Percentiles rank a stretch among this genome's conserved stretches.
Conservation (phyloP, 352 stramenopile genomes). For the Pythium sp. region DNA sequence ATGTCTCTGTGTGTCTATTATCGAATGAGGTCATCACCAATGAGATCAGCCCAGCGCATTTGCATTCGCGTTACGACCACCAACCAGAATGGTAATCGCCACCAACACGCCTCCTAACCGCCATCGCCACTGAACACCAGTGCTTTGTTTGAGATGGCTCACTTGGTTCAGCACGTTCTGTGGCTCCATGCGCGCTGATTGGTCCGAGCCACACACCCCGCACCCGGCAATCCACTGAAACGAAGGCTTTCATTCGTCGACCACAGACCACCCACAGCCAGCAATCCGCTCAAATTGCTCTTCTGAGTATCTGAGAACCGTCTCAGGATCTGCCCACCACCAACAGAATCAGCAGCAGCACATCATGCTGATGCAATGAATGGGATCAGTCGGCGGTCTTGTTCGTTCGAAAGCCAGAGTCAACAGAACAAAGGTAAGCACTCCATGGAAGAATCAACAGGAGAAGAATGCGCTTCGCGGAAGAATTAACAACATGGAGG, state of each 20-base stretch:
- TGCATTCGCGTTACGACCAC: background rate
- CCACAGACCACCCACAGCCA: conserved; percentile 1
- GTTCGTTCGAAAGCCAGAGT: background rate
- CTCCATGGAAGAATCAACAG: background rate
- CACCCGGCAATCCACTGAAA: conserved; percentile 7
- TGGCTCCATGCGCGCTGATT: background rate
- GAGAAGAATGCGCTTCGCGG: background rate
- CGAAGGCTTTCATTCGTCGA: background rate
- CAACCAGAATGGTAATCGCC: background rate
- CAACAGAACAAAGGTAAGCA: background rate
- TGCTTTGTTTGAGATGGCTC: background rate
- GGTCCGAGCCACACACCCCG: background rate
- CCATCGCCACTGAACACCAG: background rate
- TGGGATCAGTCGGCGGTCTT: background rate
- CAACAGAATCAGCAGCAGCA: background rate
- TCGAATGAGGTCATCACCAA: background rate
- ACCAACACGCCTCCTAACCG: background rate
- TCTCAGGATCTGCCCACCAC: background rate
- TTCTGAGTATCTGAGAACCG: background rate
- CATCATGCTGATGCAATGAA: background rate
- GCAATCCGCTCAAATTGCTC: background rate
- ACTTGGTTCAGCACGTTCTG: background rate
- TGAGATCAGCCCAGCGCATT: background rate
- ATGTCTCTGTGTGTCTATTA: background rate
- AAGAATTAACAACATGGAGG: background rate